Evolutionary conservation across 176 grass and related monocot genomes (phyloP), one percentile per base, ranked within the genome.

Genomic region (Miscanthus lutarioriparius): DNA sequence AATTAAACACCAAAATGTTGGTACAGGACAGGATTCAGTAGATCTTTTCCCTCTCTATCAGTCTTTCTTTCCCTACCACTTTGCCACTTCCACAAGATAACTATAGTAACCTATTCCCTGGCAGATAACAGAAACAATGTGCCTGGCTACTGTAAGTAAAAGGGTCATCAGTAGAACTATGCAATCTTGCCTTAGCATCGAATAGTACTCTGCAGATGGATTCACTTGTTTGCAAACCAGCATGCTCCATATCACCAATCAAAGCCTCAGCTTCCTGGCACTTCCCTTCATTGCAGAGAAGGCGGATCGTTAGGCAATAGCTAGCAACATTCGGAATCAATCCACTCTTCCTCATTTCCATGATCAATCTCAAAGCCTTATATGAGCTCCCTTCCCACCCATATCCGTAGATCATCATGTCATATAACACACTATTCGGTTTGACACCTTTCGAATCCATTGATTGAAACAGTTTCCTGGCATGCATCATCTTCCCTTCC

Each of bases 351-450:
- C 87, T 84, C 94, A 88, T 94, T 41, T 87, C 89, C 40, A 40
- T 80, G 35, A 90, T 71, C 38, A 94, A 53, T 56, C 68, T 92
- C 32, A 88, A 41, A 44, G 89, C 85, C 81, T 73, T 86, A 76
- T 88, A 90, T 7, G 89, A 94, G 77, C 72, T 97, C 66, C 91
- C 91, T 90, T 97, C 82, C 39, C 87, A 80, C 6, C 89, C 86
- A 83, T 92, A 94, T 22, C 91, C 94, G 90, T 86, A 88, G 56
- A 97, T 82, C 89, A 97, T 84, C 73, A 90, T 92, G 58, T 97
- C 83, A 86, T 92, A 92, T 7, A 92, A 86, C 22, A 88, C 85
- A 75, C 72, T 78, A 25, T 53, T 92, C 2, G 80, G 89, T 74
- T 85, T 76, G 41, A 90, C 71, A 70, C 87, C 87, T 78, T 90